phyloP scores from a whole-genome alignment of 1,139 yeast species.

The Kodamaea fungicola region DNA sequence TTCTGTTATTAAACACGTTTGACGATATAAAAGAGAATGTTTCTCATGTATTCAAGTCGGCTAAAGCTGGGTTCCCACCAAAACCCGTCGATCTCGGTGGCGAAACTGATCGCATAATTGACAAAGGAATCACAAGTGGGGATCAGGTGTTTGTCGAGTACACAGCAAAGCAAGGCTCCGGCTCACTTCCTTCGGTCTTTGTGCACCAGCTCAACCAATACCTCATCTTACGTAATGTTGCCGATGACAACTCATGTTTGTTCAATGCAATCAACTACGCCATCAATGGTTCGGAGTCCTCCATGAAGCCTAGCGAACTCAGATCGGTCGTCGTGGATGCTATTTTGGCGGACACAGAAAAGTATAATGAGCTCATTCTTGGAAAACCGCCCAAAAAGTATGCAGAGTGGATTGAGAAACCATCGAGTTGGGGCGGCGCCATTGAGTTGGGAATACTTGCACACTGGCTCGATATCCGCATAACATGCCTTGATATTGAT shows the following conservation, averaged over 20 bases:
- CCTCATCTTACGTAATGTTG: slow-evolving; percentile 56
- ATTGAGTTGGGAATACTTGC: slow-evolving; percentile 71
- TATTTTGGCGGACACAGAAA: slow-evolving; percentile 41
- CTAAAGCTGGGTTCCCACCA: slow-evolving; percentile 65
- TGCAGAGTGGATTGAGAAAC: slow-evolving; percentile 57
- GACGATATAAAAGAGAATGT: slow-evolving; percentile 14
- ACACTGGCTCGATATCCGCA: slow-evolving; percentile 48
- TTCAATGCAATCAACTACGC: slow-evolving; percentile 67
- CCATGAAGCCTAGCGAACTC: slow-evolving; percentile 35
- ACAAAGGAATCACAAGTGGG: slow-evolving; percentile 50
- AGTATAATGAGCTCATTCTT: slow-evolving; percentile 56
- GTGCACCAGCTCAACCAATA: slow-evolving; percentile 20
- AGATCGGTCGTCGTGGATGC: slow-evolving; percentile 45
- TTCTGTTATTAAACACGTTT: slow-evolving; percentile 13
- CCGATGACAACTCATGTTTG: slow-evolving; percentile 79
- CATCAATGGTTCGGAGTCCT: slow-evolving; percentile 27
- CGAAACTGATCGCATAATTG: slow-evolving; percentile 20
- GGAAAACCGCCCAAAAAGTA: slow-evolving; percentile 53
- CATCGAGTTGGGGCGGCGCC: slow-evolving; percentile 83
- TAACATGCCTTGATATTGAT: slow-evolving; percentile 66
- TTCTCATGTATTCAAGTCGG: slow-evolving; percentile 11
- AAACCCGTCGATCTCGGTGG: slow-evolving; percentile 32
- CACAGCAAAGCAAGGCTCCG: slow-evolving; percentile 6
- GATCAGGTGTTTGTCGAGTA: slow-evolving; percentile 50
- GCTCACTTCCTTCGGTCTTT: slow-evolving; percentile 27